A percentile compares a stretch with the other conserved stretches of the same genome.
Conservation (phyloP, 345 rosid genomes). For the Populus euphratica region DNA sequence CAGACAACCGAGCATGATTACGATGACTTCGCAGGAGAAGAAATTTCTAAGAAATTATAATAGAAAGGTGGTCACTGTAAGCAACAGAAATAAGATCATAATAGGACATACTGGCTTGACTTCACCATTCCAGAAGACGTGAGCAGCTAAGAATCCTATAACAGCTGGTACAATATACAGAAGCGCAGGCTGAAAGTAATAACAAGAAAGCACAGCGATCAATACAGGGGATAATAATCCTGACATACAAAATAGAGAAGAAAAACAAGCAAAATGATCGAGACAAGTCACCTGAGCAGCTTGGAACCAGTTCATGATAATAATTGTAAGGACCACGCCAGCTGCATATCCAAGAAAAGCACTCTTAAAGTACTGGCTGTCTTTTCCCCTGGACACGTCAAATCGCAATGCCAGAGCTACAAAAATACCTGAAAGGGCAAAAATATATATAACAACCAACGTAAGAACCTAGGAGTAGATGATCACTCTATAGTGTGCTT, state of each 20-base stretch:
- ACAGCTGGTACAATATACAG: slow-evolving; percentile 91
- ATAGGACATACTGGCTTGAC: slow-evolving; percentile 78
- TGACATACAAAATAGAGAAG: background rate
- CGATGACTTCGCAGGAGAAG: background rate
- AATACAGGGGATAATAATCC: background rate
- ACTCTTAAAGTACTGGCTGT: slow-evolving; percentile 87
- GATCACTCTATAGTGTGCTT: background rate
- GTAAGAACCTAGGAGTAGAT: background rate
- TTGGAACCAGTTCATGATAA: slow-evolving; percentile 99
- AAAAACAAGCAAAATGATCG: background rate
- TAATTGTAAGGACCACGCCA: slow-evolving; percentile 79
- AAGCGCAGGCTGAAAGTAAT: slow-evolving; percentile 78
- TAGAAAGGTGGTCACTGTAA: background rate
- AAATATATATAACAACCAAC: background rate
- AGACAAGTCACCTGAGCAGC: slow-evolving; percentile 80
- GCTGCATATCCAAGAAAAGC: slow-evolving; percentile 77
- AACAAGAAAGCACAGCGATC: background rate
- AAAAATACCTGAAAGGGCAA: slow-evolving; percentile 64
- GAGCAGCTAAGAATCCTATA: slow-evolving; percentile 86
- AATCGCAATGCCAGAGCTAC: slow-evolving; percentile 93
- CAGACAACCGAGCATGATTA: background rate
- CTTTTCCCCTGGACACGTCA: slow-evolving; percentile 86
- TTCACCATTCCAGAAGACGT: slow-evolving; percentile 89
- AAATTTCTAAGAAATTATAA: background rate
- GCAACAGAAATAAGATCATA: background rate